Base-by-base conservation (phyloP, 2,329 filamentous ascomycete species). In the Mycogone perniciosa region DNA sequence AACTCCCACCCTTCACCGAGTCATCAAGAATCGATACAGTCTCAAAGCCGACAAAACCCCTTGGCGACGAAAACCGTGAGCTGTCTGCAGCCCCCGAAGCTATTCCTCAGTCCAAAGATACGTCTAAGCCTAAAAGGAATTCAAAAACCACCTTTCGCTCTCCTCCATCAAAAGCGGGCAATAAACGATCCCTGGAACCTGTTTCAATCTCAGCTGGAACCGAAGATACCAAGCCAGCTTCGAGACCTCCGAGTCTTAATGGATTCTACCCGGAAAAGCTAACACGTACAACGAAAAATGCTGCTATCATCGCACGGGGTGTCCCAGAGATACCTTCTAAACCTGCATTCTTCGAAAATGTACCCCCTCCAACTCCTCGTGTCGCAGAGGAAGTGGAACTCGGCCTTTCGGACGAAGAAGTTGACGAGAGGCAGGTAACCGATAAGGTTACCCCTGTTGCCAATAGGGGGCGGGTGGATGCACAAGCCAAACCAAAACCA, bases 291-390 rank as follows among this genome's bases (percentile, higher is more conserved):
- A 51, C 63, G 1, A 71, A 67, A 50, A 52, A 61, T 1, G 58
- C 46, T 4, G 55, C 57, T 6, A 48, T 63, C 2, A 59, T 66
- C 4, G 51, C 57, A 34, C 60, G 63, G 26, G 59, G 57, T 7
- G 62, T 71, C 7, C 64, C 67, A 2, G 68, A 69, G 38, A 62
- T 69, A 20, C 65, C 70, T 5, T 52, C 62, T 1, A 67, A 65
- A 37, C 64, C 68, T 5, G 63, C 63, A 0, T 71, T 72, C 41
- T 71, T 71, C 40, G 70, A 71, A 43, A 69, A 69, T 39, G 57
- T 72, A 4, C 58, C 66, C 4, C 55, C 64, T 33, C 62, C 65
- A 9, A 37, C 53, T 4, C 41, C 56, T 7, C 33, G 48, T 34
- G 27, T 43, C 11, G 43, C 38, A 8, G 50, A 57, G 8, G 57